Base-by-base conservation (phyloP, 345 rosid genomes). In the Lumnitzera racemosa region DNA sequence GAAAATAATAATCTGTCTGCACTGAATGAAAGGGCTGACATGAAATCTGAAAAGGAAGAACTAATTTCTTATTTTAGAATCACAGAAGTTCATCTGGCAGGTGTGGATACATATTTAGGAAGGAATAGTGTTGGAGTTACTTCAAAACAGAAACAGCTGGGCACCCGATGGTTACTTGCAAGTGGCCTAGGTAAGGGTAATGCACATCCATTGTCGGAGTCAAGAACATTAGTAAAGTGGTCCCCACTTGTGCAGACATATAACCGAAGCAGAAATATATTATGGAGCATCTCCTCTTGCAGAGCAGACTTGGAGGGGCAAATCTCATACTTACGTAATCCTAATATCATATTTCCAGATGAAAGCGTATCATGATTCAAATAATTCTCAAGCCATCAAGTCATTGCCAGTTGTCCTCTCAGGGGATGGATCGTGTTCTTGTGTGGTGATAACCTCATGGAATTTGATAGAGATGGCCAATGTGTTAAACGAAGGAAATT, bases 231-330 rank as follows among this genome's bases (percentile, higher is more conserved):
- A 55, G 74, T 75, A 46, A 67, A 62, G 61, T 66, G 80, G 14
- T 53, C 65, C 61, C 68, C 57, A 16, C 73, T 64, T 11, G 53
- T 56, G 61, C 67, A 49, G 53, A 69, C 55, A 49, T 73, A 71
- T 58, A 52, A 27, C 63, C 61, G 27, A 53, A 48, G 47, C 4
- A 61, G 41, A 53, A 80, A 79, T 31, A 55, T 61, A 41, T 80
- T 85, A 48, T 90, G 95, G 97, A 83, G 92, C 72, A 80, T 87
- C 79, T 81, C 77, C 62, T 66, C 74, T 3, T 55, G 46, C 50
- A 56, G 50, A 51, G 63, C 17, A 49, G 65, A 70, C 51, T 61
- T 52, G 53, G 59, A 51, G 25, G 67, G 56, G 46, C 72, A 64
- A 67, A n/a, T 67, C 63, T 58, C 77, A 20, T 75, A 71, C 61